Evolutionary conservation across 148 eudicot genomes (phyloP).

Genomic region (Talinum fruticosum): DNA sequence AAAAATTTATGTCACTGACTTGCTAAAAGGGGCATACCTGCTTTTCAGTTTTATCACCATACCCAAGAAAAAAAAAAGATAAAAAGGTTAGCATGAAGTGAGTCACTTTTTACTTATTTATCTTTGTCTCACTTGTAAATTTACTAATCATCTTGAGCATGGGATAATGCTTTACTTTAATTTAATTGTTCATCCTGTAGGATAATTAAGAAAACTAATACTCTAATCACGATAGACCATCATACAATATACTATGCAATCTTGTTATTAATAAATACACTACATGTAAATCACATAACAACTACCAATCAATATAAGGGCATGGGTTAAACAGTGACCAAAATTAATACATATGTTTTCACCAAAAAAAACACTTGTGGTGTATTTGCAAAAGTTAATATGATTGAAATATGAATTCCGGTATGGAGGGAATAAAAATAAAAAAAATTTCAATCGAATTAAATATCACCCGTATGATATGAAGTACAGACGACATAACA

Average conservation of each 20-base stretch:
- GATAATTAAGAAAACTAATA: neutral
- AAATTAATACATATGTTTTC: too few relatives aligned
- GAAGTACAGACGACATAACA: too few relatives aligned
- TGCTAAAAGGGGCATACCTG: conserved; percentile 3
- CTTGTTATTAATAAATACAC: neutral
- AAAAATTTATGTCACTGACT: neutral
- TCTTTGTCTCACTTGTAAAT: conserved; percentile 14
- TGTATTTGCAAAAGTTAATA: too few relatives aligned
- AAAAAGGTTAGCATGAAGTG: neutral
- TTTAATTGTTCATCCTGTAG: neutral
- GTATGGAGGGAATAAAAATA: too few relatives aligned
- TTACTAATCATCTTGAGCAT: neutral
- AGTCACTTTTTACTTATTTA: conserved; percentile 14
- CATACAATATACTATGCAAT: too few relatives aligned
- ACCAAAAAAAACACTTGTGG: too few relatives aligned
- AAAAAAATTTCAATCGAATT: too few relatives aligned
- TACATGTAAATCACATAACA: too few relatives aligned
- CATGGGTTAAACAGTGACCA: too few relatives aligned
- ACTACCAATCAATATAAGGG: too few relatives aligned
- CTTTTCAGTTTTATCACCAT: conserved; percentile 16
- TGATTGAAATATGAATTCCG: too few relatives aligned
- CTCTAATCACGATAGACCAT: neutral
- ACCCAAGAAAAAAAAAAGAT: conserved; percentile 24
- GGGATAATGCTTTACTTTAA: neutral
- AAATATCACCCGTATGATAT: too few relatives aligned